phyloP scores from a whole-genome alignment of 352 stramenopile genomes.

The Phytopythium helicoides region DNA sequence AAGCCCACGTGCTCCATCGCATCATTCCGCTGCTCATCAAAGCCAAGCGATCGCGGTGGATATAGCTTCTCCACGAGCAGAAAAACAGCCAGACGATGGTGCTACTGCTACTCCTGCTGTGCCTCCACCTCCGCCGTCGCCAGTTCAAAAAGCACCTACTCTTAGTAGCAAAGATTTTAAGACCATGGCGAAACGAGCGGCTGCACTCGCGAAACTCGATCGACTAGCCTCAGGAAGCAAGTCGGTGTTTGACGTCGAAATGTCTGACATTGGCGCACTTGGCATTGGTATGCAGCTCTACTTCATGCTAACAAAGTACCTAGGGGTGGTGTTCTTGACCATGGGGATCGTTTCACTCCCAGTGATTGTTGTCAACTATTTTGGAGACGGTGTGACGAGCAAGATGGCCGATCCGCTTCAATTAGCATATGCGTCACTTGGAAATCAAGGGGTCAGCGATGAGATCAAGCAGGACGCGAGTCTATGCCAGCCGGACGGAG shows the following conservation, averaged over 20 bases:
- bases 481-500: conserved; percentile 42
- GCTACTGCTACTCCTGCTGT: not conserved
- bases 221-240: conserved; percentile 67
- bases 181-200: conserved; percentile 54
- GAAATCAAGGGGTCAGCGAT: conserved; percentile 71
- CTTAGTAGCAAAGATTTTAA: conserved; percentile 40
- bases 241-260: conserved; percentile 52
- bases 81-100: not conserved
- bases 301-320: conserved; percentile 83
- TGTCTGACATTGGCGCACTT: conserved; percentile 72
- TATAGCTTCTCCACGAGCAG: not conserved
- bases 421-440: conserved; percentile 69
- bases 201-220: conserved; percentile 35
- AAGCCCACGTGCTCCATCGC: no score
- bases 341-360: conserved; percentile 72
- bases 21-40: no score
- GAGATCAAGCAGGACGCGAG: conserved; percentile 42
- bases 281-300: conserved; percentile 85
- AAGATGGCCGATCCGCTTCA: conserved; percentile 70
- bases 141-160: conserved; percentile 2
- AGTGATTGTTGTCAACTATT: conserved; percentile 61
- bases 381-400: conserved; percentile 56
- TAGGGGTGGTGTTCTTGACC: conserved; percentile 54
- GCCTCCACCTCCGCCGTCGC: conserved; percentile 5
- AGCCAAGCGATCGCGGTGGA: not conserved